Evolutionary conservation across 495 filamentous ascomycete genomes (phyloP).

Genomic region (Astrocystis sublimbata): DNA sequence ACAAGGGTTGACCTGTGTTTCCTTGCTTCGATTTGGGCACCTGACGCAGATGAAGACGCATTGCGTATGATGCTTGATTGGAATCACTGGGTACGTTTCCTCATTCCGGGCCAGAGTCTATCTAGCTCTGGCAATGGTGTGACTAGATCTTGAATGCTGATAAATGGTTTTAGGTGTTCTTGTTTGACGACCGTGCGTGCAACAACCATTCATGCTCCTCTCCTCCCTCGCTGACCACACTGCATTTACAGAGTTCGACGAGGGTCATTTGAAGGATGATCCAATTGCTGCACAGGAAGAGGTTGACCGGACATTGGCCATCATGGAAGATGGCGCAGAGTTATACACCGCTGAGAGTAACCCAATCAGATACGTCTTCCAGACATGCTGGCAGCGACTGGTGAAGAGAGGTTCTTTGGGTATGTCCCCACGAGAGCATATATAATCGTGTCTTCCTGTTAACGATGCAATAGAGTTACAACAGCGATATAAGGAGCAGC

Average conservation of each 20-base stretch:
- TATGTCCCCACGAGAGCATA: no score
- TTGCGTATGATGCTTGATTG: slow-evolving; percentile 10
- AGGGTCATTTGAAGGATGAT: background rate
- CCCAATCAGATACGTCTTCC: slow-evolving; percentile 1
- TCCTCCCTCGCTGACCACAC: no score
- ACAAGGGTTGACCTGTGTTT: background rate
- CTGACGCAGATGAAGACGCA: background rate
- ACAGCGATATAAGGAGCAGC: background rate
- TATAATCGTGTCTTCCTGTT: background rate
- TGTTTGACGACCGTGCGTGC: slow-evolving; percentile 4
- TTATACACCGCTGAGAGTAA: background rate
- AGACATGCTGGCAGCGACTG: background rate
- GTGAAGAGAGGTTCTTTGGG: no score
- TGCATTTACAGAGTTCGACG: background rate
- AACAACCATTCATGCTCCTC: background rate
- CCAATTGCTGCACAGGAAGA: background rate
- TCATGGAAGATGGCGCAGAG: background rate
- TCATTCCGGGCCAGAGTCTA: no score
- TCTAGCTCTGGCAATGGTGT: no score
- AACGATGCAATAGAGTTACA: background rate
- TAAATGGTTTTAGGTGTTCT: slow-evolving; percentile 2
- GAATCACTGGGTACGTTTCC: slow-evolving; percentile 16
- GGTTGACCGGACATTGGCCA: background rate
- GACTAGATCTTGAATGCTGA: no score
- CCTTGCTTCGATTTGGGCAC: background rate